A percentile compares a stretch with the other conserved stretches of the same genome.
These are phyloP conservation scores for Didymella sp. DNA, from an alignment of 2,329 filamentous ascomycete genomes.

Conservation along the genomic window DNA sequence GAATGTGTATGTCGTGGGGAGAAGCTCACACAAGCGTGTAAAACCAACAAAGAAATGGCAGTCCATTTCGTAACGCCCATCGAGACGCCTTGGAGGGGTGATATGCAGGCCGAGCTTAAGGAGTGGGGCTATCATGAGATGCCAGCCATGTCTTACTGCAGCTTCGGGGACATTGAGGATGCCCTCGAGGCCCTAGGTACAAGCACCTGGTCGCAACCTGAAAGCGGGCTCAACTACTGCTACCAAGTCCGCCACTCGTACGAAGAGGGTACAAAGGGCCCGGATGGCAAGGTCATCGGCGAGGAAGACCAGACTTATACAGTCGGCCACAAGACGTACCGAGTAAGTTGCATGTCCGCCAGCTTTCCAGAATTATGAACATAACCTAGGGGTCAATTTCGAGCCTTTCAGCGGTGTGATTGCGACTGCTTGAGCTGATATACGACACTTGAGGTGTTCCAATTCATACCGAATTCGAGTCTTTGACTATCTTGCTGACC, in stretches of 20 bases:
- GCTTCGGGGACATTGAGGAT: neutral
- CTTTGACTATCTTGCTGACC: neutral
- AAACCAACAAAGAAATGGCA: neutral
- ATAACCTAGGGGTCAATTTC: neutral
- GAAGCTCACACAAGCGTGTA: neutral
- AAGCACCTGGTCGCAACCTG: neutral
- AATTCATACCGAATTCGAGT: neutral
- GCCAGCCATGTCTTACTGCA: neutral
- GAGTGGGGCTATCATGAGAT: constrained; percentile 1
- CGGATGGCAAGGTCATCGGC: neutral
- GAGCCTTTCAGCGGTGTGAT: too few species aligned
- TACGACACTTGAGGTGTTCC: neutral
- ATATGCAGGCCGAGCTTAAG: neutral
- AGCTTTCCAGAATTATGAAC: too few species aligned
- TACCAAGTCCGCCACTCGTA: neutral
- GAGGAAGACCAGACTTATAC: neutral
- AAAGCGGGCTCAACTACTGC: neutral
- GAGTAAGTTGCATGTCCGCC: neutral
- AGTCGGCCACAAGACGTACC: neutral
- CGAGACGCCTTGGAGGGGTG: neutral
- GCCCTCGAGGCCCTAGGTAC: neutral
- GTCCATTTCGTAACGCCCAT: neutral
- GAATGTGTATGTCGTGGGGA: neutral
- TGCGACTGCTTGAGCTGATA: too few species aligned
- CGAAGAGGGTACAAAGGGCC: neutral